Evolutionary conservation across 805 yeast species (phyloP), one percentile per base, ranked within the genome.

Genomic region (Danielia reshetovae): DNA sequence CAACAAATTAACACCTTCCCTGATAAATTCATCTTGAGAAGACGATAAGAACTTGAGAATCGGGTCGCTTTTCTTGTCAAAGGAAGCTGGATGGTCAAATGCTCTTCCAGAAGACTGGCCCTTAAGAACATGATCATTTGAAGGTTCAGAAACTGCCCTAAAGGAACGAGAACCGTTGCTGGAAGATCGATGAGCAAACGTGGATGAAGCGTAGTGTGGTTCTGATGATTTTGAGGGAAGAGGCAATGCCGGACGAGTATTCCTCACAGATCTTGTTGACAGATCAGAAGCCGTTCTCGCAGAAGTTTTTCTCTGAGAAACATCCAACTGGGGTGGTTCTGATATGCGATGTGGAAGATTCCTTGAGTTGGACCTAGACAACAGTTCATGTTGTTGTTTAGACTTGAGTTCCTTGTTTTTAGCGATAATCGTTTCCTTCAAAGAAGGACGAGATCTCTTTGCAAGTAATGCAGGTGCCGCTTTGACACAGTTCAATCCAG

Each of bases 381-480:
- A 19, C 22, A 19, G 22, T 24, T 45, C 55, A 19, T 39, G 35
- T 38, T 49, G 56, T 38, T 49, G 56, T 27, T 43, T 51, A 7
- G 38, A 30, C 30, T 51, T 61, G 39, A 70, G 50, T 32, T 65
- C 66, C 43, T 62, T 57, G 47, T 67, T 61, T 34, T 62, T 68
- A 2, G 75, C 69, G 19, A 68, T 58, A 3, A 72, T 71, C 18
- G 70, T 49, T 18, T 72, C 79, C 38, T 63, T 66, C 27, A 75
- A 54, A 1, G 84, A 74, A 3, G 72, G 71, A 30, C 74, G 59
- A 4, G 55, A 30, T 27, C 52, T 64, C 15, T 42, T 51, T 7
- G 38, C 23, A 7, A 41, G 17, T 21, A 44, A 14, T 3, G 33
- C 35, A 9, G 27, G 18, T 8, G 40, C 15, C 5, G 30, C 18